A percentile compares a stretch with the other conserved stretches of the same genome.
Evolutionary conservation across 2,329 filamentous ascomycete species (phyloP).

Genomic region (Triangularia setosa): DNA sequence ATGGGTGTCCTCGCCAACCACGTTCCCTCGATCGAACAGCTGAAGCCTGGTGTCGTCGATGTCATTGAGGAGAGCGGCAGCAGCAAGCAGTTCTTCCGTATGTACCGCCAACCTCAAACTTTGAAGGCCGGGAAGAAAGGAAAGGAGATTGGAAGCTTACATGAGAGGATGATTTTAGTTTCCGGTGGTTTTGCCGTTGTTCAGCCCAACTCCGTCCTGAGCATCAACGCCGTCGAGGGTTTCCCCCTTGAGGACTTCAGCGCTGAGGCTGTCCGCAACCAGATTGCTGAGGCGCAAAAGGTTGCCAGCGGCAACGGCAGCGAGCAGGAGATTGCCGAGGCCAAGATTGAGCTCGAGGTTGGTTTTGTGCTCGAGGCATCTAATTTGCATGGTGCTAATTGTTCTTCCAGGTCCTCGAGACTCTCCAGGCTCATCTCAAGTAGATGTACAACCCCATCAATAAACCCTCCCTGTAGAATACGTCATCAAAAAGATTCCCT

Average conservation of each 20-base stretch:
- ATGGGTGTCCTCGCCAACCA: constrained; percentile 99
- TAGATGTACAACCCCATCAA: constrained; percentile 50
- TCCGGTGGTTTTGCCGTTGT: constrained; percentile 96
- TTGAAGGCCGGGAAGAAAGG: background rate
- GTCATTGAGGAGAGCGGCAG: constrained; percentile 89
- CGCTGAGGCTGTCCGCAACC: constrained; percentile 79
- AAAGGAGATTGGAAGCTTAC: constrained; percentile 15
- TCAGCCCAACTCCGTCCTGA: constrained; percentile 89
- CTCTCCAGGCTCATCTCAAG: constrained; percentile 75
- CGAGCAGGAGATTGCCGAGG: constrained; percentile 97
- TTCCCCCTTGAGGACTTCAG: constrained; percentile 96
- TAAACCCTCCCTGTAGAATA: constrained; percentile 35
- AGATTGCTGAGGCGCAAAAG: constrained; percentile 95
- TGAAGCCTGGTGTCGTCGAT: constrained; percentile 94
- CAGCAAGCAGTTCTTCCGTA: constrained; percentile 98
- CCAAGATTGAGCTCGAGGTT: constrained; percentile 98
- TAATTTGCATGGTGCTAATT: constrained; percentile 33
- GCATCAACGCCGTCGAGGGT: constrained; percentile 97
- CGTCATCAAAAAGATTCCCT: constrained; percentile 24
- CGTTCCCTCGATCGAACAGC: constrained; percentile 97
- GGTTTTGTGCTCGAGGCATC: constrained; percentile 22
- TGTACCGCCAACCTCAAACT: constrained; percentile 36
- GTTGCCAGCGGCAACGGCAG: constrained; percentile 84
- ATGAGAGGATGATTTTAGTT: constrained; percentile 49
- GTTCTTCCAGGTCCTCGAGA: constrained; percentile 67